Evolutionary conservation across 148 eudicot species (phyloP).

Genomic region (Spergularia bocconei): DNA sequence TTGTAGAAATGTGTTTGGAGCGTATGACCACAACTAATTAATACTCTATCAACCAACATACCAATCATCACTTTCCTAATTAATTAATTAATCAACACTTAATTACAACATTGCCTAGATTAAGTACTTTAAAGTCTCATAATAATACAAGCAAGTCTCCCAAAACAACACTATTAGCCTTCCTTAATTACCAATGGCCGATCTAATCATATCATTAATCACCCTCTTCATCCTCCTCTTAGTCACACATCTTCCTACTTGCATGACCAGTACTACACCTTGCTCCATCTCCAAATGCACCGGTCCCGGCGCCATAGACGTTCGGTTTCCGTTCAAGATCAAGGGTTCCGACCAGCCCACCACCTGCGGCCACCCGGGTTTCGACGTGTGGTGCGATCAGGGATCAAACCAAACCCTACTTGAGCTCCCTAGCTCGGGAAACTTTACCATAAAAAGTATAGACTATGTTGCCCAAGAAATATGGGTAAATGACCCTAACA

Average conservation of each 20-base stretch:
- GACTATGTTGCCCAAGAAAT: conserved; percentile 30
- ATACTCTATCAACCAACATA: too few relatives aligned
- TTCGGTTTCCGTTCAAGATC: conserved; percentile 27
- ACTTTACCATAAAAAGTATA: conserved; percentile 20
- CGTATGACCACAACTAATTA: too few relatives aligned
- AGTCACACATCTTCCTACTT: not conserved
- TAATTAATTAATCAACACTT: too few relatives aligned
- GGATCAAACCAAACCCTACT: conserved; percentile 6
- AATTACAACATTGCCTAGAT: not conserved
- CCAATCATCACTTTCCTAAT: not conserved
- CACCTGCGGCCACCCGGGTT: conserved; percentile 28
- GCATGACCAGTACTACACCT: not conserved
- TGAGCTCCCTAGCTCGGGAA: conserved; percentile 19
- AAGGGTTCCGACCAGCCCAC: conserved; percentile 14
- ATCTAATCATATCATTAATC: not conserved
- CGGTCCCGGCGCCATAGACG: not conserved
- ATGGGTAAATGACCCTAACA: conserved; percentile 29
- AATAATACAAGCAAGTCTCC: not conserved
- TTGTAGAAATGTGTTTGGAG: too few relatives aligned
- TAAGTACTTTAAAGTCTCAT: not conserved
- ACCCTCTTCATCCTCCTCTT: not conserved
- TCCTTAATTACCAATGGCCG: conserved; percentile 11
- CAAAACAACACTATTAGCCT: not conserved
- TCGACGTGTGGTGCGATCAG: conserved; percentile 26
- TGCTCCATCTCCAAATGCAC: not conserved